Base-by-base conservation (phyloP, 352 stramenopile genomes). In the Phytophthora hybrid region DNA sequence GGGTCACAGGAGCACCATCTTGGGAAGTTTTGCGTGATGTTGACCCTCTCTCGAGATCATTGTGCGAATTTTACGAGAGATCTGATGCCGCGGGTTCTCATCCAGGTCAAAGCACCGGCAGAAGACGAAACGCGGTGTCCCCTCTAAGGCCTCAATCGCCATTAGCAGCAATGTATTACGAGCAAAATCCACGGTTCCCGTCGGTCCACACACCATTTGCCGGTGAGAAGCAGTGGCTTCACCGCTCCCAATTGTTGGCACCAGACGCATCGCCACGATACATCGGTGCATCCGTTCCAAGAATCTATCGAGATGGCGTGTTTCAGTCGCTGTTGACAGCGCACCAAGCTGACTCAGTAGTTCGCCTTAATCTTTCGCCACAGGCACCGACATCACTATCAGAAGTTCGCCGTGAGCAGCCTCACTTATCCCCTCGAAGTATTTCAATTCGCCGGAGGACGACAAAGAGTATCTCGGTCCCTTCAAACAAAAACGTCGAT, bases 161-260 rank as follows among this genome's bases (percentile, higher is more conserved):
- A n/a, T 18, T 49, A 53, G 16, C 37, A 51, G 41, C 7, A 0
- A 29, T 79, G 7, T 91, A 80, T 63, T 73, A 85, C 9, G 78
- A 92, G 58, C 71, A 89, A 10, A 92, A 92, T 32, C 83, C 85
- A 21, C 82, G 82, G 3, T 92, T 92, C 44, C 85, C 85, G 19
- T 92, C 85, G 0, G 75, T 90, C n/a, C 74, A 83, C 14, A 79
- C 80, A 8, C 80, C 81, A 13, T 72, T 77, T 39, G 64, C 82
- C 29, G 63, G 53, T 34, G 80, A 83, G 2, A 76, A 77, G 61
- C 83, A 91, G 71, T 92, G 85, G 85, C 80, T 85, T 46, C 78
- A 81, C 55, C 79, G 82, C 51, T 82, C 82, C 0, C 69, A 76
- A 9, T 32, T 92, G 41, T 60, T 92, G 5, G 78, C 81, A 1